Conservation (phyloP, 1,284 basidiomycete genomes). For the Boletus semigastroideus region DNA sequence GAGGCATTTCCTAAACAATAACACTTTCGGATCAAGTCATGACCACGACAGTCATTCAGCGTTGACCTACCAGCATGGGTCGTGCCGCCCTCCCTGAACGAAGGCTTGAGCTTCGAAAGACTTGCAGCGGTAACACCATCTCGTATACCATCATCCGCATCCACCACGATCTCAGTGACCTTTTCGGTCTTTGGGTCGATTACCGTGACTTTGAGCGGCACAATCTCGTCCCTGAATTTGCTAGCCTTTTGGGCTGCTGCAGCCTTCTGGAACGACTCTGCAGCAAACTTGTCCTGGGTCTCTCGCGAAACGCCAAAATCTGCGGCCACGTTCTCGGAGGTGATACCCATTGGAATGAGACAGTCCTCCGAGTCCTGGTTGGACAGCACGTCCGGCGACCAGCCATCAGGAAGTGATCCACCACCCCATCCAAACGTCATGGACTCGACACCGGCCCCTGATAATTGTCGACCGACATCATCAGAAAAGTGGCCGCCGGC, state of each 20-base stretch:
- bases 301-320: constrained; percentile 75
- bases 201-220: constrained; percentile 78
- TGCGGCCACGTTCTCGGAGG: constrained; percentile 92
- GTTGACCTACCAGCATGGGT: constrained; percentile 78
- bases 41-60: constrained; percentile 2
- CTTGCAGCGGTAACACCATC: constrained; percentile 89
- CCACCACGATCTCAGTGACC: constrained; percentile 77
- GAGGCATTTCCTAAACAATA: constrained; percentile 73
- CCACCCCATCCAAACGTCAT: constrained; percentile 90
- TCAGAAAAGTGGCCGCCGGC: neutral
- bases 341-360: constrained; percentile 94
- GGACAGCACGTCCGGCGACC: constrained; percentile 79
- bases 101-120: constrained; percentile 90
- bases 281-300: constrained; percentile 84
- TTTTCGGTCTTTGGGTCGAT: constrained; percentile 86
- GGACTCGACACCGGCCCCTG: constrained; percentile 92
- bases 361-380: constrained; percentile 88
- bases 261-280: constrained; percentile 85
- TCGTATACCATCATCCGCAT: constrained; percentile 89
- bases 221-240: constrained; percentile 91
- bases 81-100: constrained; percentile 85
- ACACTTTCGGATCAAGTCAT: constrained; percentile 2
- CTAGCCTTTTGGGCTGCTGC: constrained; percentile 86
- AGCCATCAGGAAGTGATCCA: constrained; percentile 66
- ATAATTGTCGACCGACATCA: constrained; percentile 7